These are phyloP conservation scores for Talaromyces nanjingensis DNA, from an alignment of 495 filamentous ascomycete genomes.

Conservation along the genomic window DNA sequence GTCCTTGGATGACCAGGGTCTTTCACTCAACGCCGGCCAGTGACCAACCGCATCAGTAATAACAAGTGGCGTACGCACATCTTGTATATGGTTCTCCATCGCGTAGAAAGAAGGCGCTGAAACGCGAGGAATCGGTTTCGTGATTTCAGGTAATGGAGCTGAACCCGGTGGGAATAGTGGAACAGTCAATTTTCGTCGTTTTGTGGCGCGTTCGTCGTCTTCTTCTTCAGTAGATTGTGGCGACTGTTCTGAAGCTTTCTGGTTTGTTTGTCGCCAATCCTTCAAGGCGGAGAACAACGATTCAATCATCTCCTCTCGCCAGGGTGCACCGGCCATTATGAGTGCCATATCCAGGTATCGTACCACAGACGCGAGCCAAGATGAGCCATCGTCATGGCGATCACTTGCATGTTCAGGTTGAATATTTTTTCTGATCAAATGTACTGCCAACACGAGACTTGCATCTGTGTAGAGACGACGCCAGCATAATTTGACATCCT, in stretches of 20 bases:
- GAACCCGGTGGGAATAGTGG: slow-evolving; percentile 33
- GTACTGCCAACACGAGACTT: slow-evolving; percentile 54
- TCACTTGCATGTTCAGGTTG: slow-evolving; percentile 5
- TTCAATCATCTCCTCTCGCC: slow-evolving; percentile 57
- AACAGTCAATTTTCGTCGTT: slow-evolving; percentile 29
- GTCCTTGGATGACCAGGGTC: slow-evolving; percentile 62
- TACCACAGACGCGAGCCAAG: slow-evolving; percentile 44
- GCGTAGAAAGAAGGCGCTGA: slow-evolving; percentile 44
- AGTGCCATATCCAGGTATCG: slow-evolving; percentile 67
- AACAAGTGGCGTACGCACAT: slow-evolving; percentile 55
- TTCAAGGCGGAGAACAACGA: slow-evolving; percentile 25
- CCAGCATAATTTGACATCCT: slow-evolving; percentile 69
- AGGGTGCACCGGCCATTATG: slow-evolving; percentile 71
- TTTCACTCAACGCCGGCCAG: slow-evolving; percentile 73
- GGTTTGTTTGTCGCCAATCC: slow-evolving; percentile 12
- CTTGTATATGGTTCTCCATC: slow-evolving; percentile 59
- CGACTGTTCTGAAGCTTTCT: background rate
- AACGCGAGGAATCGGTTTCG: slow-evolving; percentile 27
- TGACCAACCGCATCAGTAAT: slow-evolving; percentile 54
- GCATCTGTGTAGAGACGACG: slow-evolving; percentile 72
- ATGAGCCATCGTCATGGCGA: slow-evolving; percentile 8
- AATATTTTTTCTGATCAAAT: slow-evolving; percentile 23
- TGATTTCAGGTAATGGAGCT: slow-evolving; percentile 26
- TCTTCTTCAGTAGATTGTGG: background rate
- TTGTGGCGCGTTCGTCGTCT: slow-evolving; percentile 17